Evolutionary conservation across 208 protist genomes (phyloP), one percentile per base, ranked within the genome.

Genomic region (Leishmania tarentolae): DNA sequence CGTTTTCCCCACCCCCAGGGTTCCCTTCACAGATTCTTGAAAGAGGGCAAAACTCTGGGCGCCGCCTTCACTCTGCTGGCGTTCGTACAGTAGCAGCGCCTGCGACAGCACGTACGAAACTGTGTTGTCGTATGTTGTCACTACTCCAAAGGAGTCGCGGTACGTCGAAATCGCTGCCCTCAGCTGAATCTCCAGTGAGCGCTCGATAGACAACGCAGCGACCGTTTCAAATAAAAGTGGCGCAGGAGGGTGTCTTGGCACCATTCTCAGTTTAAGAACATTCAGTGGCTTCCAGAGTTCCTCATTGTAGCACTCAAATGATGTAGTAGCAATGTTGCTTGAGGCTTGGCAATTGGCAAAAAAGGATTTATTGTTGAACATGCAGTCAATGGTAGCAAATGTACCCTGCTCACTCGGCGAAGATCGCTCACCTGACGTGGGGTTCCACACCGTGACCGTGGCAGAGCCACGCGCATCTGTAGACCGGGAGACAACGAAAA

Each of bases 221-320:
- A 72, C 53, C 8, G 81, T 11, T 70, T 93, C 74, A 76, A 83
- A 96, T 66, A 94, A 73, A 40, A 98, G 85, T 44, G 94, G 88
- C 3, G 95, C 83, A 53, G 86, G 79, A 19, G 94, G 90, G 75
- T 90, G 91, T 50, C 94, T 93, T 2, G 92, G 92, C 7, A 98
- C 87, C 75, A 98, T 90, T 19, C 92, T 88, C 47, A 98, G 83
- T 76, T 98, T 98, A 78, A 98, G 74, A 35, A 93, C 90, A 57
- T 96, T 98, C 52, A 98, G 85, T 53, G 89, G 88, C 77, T 97
- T 98, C 95, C 96, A 98, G n/a, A 90, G 69, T 77, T 92, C 86
- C 63, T 98, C 94, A 80, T 98, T 97, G 71, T 95, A 91, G 57
- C 96, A 81, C 74, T 98, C 95, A 83, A 98, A 98, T 4, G 89